These are phyloP conservation scores for Hemisphaericaspora xylofermentans DNA, from an alignment of 1,139 yeast species.

Conservation along the genomic window DNA sequence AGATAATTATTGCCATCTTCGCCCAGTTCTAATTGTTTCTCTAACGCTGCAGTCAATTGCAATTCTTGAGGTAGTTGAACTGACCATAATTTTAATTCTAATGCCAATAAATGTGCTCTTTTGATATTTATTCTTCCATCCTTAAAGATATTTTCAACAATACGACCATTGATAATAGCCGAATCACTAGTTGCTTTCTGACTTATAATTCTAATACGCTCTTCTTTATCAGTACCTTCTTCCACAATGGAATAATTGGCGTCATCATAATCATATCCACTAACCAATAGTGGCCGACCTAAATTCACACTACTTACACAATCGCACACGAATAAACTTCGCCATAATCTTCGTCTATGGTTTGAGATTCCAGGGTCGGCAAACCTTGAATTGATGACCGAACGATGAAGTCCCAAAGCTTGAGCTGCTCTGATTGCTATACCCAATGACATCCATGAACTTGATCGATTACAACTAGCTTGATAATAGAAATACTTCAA, in stretches of 20 bases:
- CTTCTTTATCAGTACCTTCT: slow-evolving; percentile 8
- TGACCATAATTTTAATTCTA: slow-evolving; percentile 40
- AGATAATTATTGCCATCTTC: slow-evolving; percentile 21
- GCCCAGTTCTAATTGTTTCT: slow-evolving; percentile 12
- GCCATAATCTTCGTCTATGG: slow-evolving; percentile 36
- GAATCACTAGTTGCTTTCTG: slow-evolving; percentile 14
- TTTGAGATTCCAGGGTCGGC: slow-evolving; percentile 27
- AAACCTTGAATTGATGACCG: slow-evolving; percentile 45
- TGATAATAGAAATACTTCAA: slow-evolving; percentile 38
- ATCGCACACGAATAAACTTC: slow-evolving; percentile 42
- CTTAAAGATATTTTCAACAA: slow-evolving; percentile 30
- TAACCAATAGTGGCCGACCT: slow-evolving; percentile 42
- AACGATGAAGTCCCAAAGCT: slow-evolving; percentile 63
- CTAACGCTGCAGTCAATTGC: slow-evolving; percentile 10
- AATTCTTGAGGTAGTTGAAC: slow-evolving; percentile 28
- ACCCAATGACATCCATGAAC: slow-evolving; percentile 34
- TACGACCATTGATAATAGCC: slow-evolving; percentile 28
- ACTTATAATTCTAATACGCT: slow-evolving; percentile 10
- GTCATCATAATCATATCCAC: slow-evolving; percentile 44
- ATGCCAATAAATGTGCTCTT: slow-evolving; percentile 36
- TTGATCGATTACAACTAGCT: slow-evolving; percentile 33
- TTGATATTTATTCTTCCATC: slow-evolving; percentile 32
- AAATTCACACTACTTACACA: slow-evolving; percentile 35
- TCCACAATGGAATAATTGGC: slow-evolving; percentile 1
- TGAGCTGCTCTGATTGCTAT: slow-evolving; percentile 59